Evolutionary conservation across 805 yeast species (phyloP).

Genomic region (Ogataea angusta): DNA sequence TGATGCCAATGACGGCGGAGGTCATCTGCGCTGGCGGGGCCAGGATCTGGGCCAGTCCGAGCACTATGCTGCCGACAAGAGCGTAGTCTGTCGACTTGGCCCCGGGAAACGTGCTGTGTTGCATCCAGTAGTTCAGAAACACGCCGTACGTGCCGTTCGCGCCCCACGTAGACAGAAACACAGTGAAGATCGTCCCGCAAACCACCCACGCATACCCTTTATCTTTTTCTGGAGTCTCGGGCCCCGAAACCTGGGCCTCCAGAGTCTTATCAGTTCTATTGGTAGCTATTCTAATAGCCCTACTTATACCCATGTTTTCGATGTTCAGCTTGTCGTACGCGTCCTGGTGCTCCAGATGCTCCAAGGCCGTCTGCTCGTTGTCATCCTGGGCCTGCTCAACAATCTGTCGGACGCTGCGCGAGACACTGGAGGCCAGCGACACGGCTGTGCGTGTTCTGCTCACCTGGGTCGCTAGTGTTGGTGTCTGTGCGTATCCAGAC

Average conservation of each 20-base stretch:
- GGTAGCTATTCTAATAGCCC: conserved; percentile 25
- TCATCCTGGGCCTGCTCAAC: conserved; percentile 17
- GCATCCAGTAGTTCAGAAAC: conserved; percentile 51
- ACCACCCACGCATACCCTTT: conserved; percentile 65
- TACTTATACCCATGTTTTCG: conserved; percentile 24
- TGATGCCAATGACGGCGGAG: conserved; percentile 23
- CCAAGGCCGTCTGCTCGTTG: conserved; percentile 17
- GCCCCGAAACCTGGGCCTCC: background rate
- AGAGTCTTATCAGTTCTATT: conserved; percentile 11
- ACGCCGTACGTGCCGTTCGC: conserved; percentile 61
- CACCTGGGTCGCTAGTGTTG: background rate
- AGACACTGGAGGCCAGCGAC: conserved; percentile 3
- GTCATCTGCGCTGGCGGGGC: conserved; percentile 23
- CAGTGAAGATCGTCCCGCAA: conserved; percentile 41
- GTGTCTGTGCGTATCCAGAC: background rate
- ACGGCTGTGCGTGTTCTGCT: conserved; percentile 2
- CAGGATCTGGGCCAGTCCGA: conserved; percentile 24
- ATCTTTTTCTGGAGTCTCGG: conserved; percentile 34
- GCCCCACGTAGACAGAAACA: conserved; percentile 63
- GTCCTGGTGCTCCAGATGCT: background rate
- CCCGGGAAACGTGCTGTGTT: conserved; percentile 45
- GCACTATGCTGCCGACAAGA: conserved; percentile 49
- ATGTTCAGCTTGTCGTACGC: conserved; percentile 8
- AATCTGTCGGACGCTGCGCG: background rate
- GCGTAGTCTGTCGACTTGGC: conserved; percentile 58